Conservation (phyloP, 2,329 filamentous ascomycete genomes). For the Neonectria sp. region DNA sequence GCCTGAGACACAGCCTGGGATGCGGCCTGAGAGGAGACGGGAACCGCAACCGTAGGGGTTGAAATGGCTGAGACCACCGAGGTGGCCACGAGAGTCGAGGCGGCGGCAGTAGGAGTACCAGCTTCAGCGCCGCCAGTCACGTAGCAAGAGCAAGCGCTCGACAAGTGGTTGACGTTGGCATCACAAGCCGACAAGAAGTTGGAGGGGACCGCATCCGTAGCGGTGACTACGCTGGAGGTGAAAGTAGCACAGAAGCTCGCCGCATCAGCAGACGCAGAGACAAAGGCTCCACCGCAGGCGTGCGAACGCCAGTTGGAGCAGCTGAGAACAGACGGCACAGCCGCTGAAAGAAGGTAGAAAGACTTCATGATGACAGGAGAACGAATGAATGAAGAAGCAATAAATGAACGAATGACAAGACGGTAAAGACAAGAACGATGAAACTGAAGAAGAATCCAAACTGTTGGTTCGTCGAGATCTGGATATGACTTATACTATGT, state of each 20-base stretch:
- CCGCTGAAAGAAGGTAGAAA: constrained; percentile 16
- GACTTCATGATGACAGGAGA: constrained; percentile 22
- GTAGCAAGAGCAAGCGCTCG: constrained; percentile 16
- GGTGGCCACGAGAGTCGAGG: not conserved
- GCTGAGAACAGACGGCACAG: constrained; percentile 24
- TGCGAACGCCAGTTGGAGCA: constrained; percentile 15
- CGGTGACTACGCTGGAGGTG: constrained; percentile 5
- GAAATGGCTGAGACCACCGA: not conserved
- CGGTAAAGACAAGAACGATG: not conserved
- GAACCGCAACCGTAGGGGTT: not conserved
- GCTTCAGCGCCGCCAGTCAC: constrained; percentile 8
- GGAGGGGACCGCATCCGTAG: constrained; percentile 6
- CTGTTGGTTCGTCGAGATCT: not conserved
- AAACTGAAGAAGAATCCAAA: not conserved
- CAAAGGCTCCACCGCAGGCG: constrained; percentile 20
- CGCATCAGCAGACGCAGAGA: not conserved
- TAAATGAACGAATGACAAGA: constrained; percentile 11
- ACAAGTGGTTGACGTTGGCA: constrained; percentile 6
- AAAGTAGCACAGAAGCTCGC: constrained; percentile 19
- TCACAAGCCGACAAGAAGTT: constrained; percentile 8
- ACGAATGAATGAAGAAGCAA: not conserved
- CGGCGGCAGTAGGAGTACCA: constrained; percentile 7
- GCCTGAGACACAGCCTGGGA: not conserved
- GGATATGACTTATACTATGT: not conserved
- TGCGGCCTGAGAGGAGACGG: not conserved